Base-by-base conservation (phyloP, 148 eudicot species). In the Drosera capensis region DNA sequence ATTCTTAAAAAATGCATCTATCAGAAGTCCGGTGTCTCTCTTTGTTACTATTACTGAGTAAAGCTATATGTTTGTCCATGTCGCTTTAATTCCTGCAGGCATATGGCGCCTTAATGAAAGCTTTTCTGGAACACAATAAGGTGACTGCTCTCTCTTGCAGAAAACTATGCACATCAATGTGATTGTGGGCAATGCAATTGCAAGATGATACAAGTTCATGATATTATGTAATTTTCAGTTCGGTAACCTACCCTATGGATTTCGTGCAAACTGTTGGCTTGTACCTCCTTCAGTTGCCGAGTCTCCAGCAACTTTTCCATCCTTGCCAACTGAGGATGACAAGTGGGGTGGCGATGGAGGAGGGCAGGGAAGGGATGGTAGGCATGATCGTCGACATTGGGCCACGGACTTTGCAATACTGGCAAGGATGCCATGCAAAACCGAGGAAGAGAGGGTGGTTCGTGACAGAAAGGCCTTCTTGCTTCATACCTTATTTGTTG, bases 241-340 rank as follows among this genome's bases (percentile, higher is more conserved):
- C 68, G 99, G 99, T 9, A 92, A 92, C 68, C 99, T 92, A 62
- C 95, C 99, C 15, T 85, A 76, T 64, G 95, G 95, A 40, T 92
- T 92, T 51, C 95, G 99, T 29, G 82, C 94, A 52, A 92, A 92
- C 51, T 78, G 94, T 20, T 92, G 99, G 99, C 82, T 92, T 42
- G 68, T 71, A n/a, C 88, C 83, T 57, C 82, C 86, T 47, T 68
- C 83, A 28, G 58, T 77, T 59, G 60, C 55, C 7, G 94, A 85
- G 43, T 54, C 74, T 65, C 71, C 86, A 37, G 74, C 86, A 25
- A 67, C 65, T 23, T 81, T 71, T 44, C 65, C 71, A 22, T 64
- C 94, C 20, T 67, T 81, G 16, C 94, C 94, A 29, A 62, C 48
- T 8, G 99, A 92, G 69, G 99, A 92, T 54, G 88, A 79, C 62